Base-by-base conservation (phyloP, 371 early-diverging fungal genomes). In the Mortierella sp. region DNA sequence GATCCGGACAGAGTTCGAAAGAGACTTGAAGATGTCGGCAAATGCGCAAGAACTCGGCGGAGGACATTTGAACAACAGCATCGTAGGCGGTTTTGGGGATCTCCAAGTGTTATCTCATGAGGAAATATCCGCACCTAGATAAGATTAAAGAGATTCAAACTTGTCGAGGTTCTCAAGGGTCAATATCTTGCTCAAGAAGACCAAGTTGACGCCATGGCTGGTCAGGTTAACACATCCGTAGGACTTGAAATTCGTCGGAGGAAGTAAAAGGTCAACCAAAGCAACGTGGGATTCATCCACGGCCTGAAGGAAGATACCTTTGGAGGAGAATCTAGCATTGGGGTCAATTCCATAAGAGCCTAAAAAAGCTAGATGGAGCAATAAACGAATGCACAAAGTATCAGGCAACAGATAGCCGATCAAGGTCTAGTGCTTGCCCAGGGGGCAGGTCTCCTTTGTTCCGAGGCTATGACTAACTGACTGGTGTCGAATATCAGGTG, bases 201-300 rank as follows among this genome's bases (percentile, higher is more conserved):
- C 85, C 60, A 99, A 85, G 84, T 94, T 95, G 84, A 99, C 89
- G 71, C 99, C 99, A 60, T 99, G 91, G 45, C 96, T 92, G 62
- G 97, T 86, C 85, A 93, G 93, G 78, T 97, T 92, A 87, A 98
- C 98, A 86, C 96, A 97, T 70, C 99, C 93, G 90, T 94, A 99
- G 70, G 96, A 95, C 75, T 96, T 95, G 84, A 99, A 99, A n/a
- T 96, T 97, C 61, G 94, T 93, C 47, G 93, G 86, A 67, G 96
- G 92, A 55, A 99, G 88, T 73, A 96, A 86, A 71, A 98, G 91
- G 28, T 97, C 90, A 12, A 97, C 97, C 64, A 99, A 90, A 30
- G 98, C 97, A 20, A 99, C 97, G 87, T 99, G 98, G 47, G 97
- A 94, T 88, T 93, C 95, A 88, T 99, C 99, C 98, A 99, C 99